A percentile compares a stretch with the other conserved stretches of the same genome.
These are phyloP conservation scores for Alternaria panax DNA, from an alignment of 2,329 filamentous ascomycete genomes.

Conservation along the genomic window DNA sequence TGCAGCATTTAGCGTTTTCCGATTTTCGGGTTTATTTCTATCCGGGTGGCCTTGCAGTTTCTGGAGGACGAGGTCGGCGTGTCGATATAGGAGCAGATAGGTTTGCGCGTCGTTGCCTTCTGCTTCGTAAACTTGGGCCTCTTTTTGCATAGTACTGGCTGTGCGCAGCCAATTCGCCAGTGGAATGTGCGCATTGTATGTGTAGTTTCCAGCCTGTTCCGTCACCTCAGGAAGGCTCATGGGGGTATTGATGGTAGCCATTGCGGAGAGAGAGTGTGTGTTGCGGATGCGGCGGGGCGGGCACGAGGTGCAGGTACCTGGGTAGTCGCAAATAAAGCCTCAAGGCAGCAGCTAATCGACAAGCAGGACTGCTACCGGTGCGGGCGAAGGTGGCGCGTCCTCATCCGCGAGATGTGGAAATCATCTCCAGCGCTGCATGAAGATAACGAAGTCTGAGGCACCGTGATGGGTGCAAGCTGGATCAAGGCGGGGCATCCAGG, in stretches of 20 bases:
- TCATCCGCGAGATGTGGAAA: slow-evolving; percentile 36
- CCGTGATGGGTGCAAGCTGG: slow-evolving; percentile 32
- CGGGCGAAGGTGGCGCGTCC: slow-evolving; percentile 32
- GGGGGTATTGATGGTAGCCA: slow-evolving; percentile 57
- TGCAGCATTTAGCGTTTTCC: slow-evolving; percentile 61
- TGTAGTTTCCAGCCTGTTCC: slow-evolving; percentile 77
- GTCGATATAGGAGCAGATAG: slow-evolving; percentile 89
- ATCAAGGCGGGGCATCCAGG: slow-evolving; percentile 38
- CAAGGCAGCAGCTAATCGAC: slow-evolving; percentile 12
- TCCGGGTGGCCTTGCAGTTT: slow-evolving; percentile 79
- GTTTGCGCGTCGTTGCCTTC: slow-evolving; percentile 89
- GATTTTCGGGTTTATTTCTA: slow-evolving; percentile 68
- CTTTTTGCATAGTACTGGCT: slow-evolving; percentile 78
- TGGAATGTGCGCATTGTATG: slow-evolving; percentile 78
- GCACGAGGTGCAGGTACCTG: not conserved
- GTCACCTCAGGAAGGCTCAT: slow-evolving; percentile 80
- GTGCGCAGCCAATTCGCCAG: slow-evolving; percentile 84
- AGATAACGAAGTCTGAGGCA: slow-evolving; percentile 18
- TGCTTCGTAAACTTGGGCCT: slow-evolving; percentile 83
- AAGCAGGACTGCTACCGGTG: slow-evolving; percentile 29
- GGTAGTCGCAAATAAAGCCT: not conserved
- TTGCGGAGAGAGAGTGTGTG: slow-evolving; percentile 20
- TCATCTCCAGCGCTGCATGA: slow-evolving; percentile 23
- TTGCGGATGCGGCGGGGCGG: slow-evolving; percentile 16
- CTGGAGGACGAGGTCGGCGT: slow-evolving; percentile 82